A percentile compares a stretch with the other conserved stretches of the same genome.
Conservation (phyloP, 192 early-diverging fungal species). For the Phycomyces nitens region DNA sequence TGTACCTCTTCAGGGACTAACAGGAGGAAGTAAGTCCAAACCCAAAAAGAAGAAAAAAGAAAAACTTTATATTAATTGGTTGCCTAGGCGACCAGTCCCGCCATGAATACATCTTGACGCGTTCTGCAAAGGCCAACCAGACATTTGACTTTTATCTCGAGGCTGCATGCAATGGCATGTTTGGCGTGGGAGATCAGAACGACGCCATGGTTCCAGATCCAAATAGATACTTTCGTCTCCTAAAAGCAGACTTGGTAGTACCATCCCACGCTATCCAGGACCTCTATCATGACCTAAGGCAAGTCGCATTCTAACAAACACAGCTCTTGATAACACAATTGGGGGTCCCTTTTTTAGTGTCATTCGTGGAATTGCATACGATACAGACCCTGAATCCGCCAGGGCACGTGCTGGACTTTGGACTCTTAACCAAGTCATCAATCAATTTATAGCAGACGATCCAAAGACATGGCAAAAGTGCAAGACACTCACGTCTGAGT, state of each 20-base stretch:
- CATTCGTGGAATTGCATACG: constrained; percentile 66
- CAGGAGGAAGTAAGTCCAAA: constrained; percentile 64
- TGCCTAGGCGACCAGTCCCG: constrained; percentile 42
- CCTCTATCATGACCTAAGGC: constrained; percentile 62
- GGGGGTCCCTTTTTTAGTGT: constrained; percentile 51
- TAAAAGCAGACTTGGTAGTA: constrained; percentile 65
- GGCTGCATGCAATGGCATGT: constrained; percentile 90
- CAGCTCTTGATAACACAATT: not conserved
- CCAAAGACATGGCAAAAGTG: constrained; percentile 38
- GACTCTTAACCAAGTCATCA: constrained; percentile 75
- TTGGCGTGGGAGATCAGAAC: constrained; percentile 68
- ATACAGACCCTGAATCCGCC: constrained; percentile 65
- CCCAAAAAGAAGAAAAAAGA: too few species aligned
- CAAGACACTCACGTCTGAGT: constrained; percentile 48
- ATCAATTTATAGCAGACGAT: constrained; percentile 57
- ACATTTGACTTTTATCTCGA: constrained; percentile 79
- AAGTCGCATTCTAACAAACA: not conserved
- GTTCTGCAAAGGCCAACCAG: constrained; percentile 41
- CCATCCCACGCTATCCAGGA: constrained; percentile 62
- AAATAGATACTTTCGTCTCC: constrained; percentile 58
- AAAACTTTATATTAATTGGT: not conserved
- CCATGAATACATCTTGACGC: constrained; percentile 48
- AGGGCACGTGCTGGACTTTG: constrained; percentile 75
- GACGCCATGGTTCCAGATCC: constrained; percentile 58
- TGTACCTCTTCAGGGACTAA: constrained; percentile 82